Evolutionary conservation across 2,329 filamentous ascomycete genomes (phyloP), one percentile per base, ranked within the genome.

Genomic region (Trichoderma semiorbis): DNA sequence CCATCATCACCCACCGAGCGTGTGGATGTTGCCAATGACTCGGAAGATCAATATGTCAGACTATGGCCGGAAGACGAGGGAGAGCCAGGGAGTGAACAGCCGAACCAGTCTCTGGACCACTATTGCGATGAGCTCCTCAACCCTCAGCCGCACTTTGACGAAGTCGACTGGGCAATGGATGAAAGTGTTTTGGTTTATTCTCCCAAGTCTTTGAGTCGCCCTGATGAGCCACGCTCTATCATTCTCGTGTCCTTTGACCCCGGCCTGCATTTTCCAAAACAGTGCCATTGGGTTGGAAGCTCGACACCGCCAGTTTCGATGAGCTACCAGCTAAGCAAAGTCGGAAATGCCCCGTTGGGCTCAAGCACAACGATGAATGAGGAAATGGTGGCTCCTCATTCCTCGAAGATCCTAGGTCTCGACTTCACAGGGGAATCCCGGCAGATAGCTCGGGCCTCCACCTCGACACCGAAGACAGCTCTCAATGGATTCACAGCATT

Each of bases 131-230:
- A 78, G 7, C 75, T 87, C 5, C 76, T 83, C 58, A 85, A 83
- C 39, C 76, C 74, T 8, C 70, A 68, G 74, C 73, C 69, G 66
- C 72, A 24, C 36, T 79, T 85, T 1, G 80, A 80, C 0, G 72
- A 74, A 7, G 77, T 86, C 2, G 78, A 81, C 2, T 85, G 84
- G 21, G 78, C 76, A 18, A 83, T 83, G 76, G 85, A 88, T 73
- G 84, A 86, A n/a, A 78, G 83, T 14, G 82, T 81, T 5, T 73
- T 87, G n/a, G 77, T 87, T 3, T 88, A 86, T 74, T 78, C 81
- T 64, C 68, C 78, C 68, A 53, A 72, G 36, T 53, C 74, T 34
- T 72, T 73, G 53, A 62, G 47, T 5, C 47, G 66, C 14, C 72
- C 70, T 3, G 63, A 73, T 30, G 50, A 67, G 47, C 63, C 72